Conservation (phyloP, 331 rosid species). For the Cucumis variabilis region DNA sequence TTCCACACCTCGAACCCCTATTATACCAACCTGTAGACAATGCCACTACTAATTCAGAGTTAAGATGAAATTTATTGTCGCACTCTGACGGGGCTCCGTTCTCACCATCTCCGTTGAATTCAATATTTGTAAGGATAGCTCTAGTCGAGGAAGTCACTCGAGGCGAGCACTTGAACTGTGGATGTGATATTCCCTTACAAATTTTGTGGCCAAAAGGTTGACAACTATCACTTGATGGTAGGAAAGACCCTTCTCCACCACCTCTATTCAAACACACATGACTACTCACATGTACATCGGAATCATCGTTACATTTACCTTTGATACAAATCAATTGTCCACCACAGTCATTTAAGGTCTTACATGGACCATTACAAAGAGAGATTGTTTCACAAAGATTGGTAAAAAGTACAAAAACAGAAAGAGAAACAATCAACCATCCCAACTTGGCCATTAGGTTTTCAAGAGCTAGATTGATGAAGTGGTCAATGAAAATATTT, state of each 20-base stretch:
- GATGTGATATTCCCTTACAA: conserved; percentile 34
- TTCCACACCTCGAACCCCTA: conserved; percentile 44
- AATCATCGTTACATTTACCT: conserved; percentile 56
- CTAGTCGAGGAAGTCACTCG: conserved; percentile 44
- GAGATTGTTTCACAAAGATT: conserved; percentile 40
- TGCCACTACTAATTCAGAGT: conserved; percentile 43
- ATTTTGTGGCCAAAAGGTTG: conserved; percentile 23
- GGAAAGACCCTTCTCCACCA: neutral
- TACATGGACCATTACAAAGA: conserved; percentile 54
- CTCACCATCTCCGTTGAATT: conserved; percentile 51
- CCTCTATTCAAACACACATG: conserved; percentile 29
- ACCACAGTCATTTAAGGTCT: conserved; percentile 43
- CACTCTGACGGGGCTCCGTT: conserved; percentile 48
- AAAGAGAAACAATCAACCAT: conserved; percentile 23
- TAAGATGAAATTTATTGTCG: conserved; percentile 42
- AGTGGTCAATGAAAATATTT: neutral
- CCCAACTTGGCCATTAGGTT: neutral
- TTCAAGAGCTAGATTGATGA: no score
- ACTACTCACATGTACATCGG: conserved; percentile 36
- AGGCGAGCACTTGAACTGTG: conserved; percentile 54
- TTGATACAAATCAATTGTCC: conserved; percentile 65
- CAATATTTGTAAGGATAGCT: conserved; percentile 52
- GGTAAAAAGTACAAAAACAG: conserved; percentile 31
- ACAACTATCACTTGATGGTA: conserved; percentile 19
- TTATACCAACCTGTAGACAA: conserved; percentile 61